Conservation (phyloP, 169 alveolate genomes). For the Plasmodium vivax region DNA sequence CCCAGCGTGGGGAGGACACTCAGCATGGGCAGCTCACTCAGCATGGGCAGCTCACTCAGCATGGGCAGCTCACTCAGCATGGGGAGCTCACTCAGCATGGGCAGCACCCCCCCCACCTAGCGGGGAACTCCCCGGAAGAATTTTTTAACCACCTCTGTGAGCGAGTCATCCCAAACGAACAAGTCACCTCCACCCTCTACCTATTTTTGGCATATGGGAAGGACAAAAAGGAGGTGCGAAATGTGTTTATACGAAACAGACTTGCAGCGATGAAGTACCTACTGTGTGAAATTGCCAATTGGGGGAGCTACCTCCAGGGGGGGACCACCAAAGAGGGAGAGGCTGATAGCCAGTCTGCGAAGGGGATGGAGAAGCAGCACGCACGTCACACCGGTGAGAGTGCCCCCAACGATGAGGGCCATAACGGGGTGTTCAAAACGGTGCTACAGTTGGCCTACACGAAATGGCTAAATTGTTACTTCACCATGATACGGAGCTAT, state of each 20-base stretch:
- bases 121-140: not conserved
- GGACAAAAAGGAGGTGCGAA: constrained; percentile 22
- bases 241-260: constrained; percentile 33
- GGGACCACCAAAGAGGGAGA: not conserved
- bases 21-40: no score
- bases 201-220: constrained; percentile 33
- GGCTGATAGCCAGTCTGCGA: not conserved
- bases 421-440: not conserved
- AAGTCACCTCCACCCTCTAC: not conserved
- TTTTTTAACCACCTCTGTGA: constrained; percentile 24
- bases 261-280: constrained; percentile 28
- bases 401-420: not conserved
- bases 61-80: not conserved
- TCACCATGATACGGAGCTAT: constrained; percentile 10
- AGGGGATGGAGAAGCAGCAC: not conserved
- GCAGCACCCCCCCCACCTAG: not conserved
- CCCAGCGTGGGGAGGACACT: not conserved
- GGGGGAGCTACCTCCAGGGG: not conserved
- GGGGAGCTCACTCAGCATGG: not conserved
- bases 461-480: constrained; percentile 17
- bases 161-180: constrained; percentile 6
- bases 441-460: constrained; percentile 15
- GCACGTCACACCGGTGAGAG: not conserved
- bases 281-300: constrained; percentile 13
- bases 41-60: no score